phyloP scores from a whole-genome alignment of 257 asterid species.

The Penstemon eatonii region DNA sequence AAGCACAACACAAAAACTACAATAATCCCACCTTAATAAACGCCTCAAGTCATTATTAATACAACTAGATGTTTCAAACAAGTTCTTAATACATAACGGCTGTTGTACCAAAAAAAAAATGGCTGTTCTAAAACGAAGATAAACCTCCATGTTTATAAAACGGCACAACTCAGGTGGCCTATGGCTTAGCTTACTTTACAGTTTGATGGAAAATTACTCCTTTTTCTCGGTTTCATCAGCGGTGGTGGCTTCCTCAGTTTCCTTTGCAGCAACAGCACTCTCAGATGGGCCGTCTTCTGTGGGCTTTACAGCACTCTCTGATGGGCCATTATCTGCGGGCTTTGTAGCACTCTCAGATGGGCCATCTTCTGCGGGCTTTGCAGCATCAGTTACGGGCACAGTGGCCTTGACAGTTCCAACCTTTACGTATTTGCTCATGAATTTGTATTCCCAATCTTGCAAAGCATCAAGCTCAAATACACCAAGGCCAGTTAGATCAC shows the following conservation, averaged over 20 bases:
- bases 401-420: slow-evolving; percentile 72
- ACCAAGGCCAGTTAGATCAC: slow-evolving; percentile 78
- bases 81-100: slow-evolving; percentile 18
- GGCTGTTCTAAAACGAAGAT: too few relatives aligned
- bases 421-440: slow-evolving; percentile 97
- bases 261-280: too few relatives aligned
- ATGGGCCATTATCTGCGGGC: too few relatives aligned
- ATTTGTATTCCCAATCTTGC: slow-evolving; percentile 96
- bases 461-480: slow-evolving; percentile 88
- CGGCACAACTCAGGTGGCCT: slow-evolving; percentile 15
- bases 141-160: neutral
- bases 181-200: neutral
- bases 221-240: slow-evolving; percentile 46
- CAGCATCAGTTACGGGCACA: neutral
- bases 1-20: slow-evolving; percentile 6
- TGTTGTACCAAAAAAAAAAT: too few relatives aligned
- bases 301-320: too few relatives aligned
- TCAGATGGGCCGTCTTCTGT: too few relatives aligned
- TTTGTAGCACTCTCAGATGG: slow-evolving; percentile 25
- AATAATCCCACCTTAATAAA: slow-evolving; percentile 16
- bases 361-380: slow-evolving; percentile 37
- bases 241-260: slow-evolving; percentile 27
- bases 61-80: slow-evolving; percentile 19
- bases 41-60: slow-evolving; percentile 36
- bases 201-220: slow-evolving; percentile 36